Conservation (phyloP, 495 filamentous ascomycete species). For the Lasiosphaeris hirsuta region DNA sequence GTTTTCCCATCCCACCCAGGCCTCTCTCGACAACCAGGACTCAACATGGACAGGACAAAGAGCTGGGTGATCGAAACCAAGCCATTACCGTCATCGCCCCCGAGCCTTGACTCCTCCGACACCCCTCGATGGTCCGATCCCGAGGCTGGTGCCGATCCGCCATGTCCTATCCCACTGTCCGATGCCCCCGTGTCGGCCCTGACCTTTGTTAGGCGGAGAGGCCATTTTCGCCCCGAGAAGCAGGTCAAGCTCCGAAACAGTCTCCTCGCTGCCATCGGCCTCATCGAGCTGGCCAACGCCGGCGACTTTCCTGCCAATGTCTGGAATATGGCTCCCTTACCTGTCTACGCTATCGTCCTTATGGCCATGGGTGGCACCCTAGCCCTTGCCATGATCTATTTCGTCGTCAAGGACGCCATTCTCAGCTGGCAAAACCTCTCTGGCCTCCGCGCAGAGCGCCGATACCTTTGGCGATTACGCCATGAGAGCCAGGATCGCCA, state of each 20-base stretch:
- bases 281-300: conserved; percentile 51
- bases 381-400: conserved; percentile 42
- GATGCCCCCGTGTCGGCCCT: conserved; percentile 3
- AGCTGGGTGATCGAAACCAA: too few species aligned
- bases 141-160: too few species aligned
- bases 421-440: conserved; percentile 46
- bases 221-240: not conserved
- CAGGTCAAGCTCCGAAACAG: conserved; percentile 45
- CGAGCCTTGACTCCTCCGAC: too few species aligned
- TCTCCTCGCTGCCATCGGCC: conserved; percentile 46
- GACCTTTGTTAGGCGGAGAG: not conserved
- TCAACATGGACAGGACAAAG: too few species aligned
- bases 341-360: conserved; percentile 41
- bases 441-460: conserved; percentile 38
- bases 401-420: conserved; percentile 40
- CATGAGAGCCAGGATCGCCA: not conserved
- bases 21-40: too few species aligned
- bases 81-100: too few species aligned
- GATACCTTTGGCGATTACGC: conserved; percentile 22
- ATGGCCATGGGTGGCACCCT: conserved; percentile 50
- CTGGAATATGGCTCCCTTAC: conserved; percentile 50
- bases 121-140: too few species aligned
- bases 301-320: conserved; percentile 54
- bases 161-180: too few species aligned
- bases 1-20: too few species aligned